phyloP scores from a whole-genome alignment of 129 eudicot species.

The Erigeron canadensis region DNA sequence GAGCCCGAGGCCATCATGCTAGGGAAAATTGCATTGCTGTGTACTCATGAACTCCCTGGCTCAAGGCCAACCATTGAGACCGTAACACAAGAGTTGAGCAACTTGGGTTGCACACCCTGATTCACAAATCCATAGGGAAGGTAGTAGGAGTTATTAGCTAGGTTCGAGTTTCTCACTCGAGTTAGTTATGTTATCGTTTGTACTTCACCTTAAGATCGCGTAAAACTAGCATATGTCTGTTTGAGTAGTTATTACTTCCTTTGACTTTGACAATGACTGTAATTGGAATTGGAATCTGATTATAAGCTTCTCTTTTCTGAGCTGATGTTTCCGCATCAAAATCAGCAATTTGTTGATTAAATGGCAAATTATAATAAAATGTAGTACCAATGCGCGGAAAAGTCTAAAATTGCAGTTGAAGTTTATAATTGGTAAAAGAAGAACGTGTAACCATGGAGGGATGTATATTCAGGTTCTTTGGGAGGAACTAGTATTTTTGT shows the following conservation, averaged over 20 bases:
- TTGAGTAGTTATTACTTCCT: constrained; percentile 1
- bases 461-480: too few relatives aligned
- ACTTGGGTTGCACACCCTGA: constrained; percentile 33
- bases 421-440: too few relatives aligned
- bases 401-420: too few relatives aligned
- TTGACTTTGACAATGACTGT: constrained; percentile 30
- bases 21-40: constrained; percentile 69
- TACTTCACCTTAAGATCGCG: constrained; percentile 3
- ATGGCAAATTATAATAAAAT: too few relatives aligned
- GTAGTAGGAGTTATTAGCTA: constrained; percentile 18
- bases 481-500: too few relatives aligned
- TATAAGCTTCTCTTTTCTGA: background rate
- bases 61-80: constrained; percentile 56
- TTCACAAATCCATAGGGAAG: constrained; percentile 1
- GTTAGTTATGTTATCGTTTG: constrained; percentile 4
- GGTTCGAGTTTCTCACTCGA: constrained; percentile 43
- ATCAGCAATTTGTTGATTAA: background rate
- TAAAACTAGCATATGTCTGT: constrained; percentile 15
- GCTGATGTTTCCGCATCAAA: background rate
- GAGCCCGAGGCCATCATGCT: constrained; percentile 68
- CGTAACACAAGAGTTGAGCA: constrained; percentile 58
- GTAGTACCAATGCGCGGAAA: too few relatives aligned
- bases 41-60: constrained; percentile 67
- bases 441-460: too few relatives aligned
- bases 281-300: constrained; percentile 21